A percentile compares a stretch with the other conserved stretches of the same genome.
These are phyloP conservation scores for Rhodomyrtus psidioides DNA, from an alignment of 441 rosid species.

Conservation along the genomic window DNA sequence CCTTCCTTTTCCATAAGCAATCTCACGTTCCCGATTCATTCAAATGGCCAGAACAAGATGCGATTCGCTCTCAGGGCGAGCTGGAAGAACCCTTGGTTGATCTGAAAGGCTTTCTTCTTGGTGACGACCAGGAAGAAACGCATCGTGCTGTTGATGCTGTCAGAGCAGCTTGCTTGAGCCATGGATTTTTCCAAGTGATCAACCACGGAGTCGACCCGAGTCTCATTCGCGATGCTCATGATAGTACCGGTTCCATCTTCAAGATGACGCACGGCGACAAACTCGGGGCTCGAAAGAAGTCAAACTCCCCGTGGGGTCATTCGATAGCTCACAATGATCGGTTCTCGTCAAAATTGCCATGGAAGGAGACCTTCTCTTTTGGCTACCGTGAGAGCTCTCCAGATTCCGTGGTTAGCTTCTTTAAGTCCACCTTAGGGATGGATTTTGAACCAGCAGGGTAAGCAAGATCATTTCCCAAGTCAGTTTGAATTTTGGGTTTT, in stretches of 20 bases:
- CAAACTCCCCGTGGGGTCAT: not conserved
- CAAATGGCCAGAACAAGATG: not conserved
- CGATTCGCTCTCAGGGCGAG: not conserved
- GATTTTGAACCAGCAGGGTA: constrained; percentile 1
- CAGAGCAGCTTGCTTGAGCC: constrained; percentile 4
- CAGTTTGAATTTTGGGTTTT: not conserved
- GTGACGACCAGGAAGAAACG: not conserved
- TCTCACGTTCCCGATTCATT: not conserved
- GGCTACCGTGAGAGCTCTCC: not conserved
- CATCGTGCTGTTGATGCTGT: not conserved
- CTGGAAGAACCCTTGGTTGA: not conserved
- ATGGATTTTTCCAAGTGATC: constrained; percentile 9
- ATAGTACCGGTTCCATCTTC: not conserved
- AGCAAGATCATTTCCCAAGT: not conserved
- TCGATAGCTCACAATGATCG: constrained; percentile 6
- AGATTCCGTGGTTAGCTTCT: not conserved
- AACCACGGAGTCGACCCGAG: constrained; percentile 5
- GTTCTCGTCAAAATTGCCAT: constrained; percentile 1
- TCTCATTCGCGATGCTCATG: not conserved
- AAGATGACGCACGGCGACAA: not conserved
- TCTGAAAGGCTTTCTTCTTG: not conserved
- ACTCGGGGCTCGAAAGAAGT: not conserved
- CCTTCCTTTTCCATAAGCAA: constrained; percentile 8
- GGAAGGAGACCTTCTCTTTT: constrained; percentile 13
- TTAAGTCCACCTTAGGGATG: not conserved